Evolutionary conservation across 176 grass and related monocot species (phyloP).

Genomic region (Juncus effusus): DNA sequence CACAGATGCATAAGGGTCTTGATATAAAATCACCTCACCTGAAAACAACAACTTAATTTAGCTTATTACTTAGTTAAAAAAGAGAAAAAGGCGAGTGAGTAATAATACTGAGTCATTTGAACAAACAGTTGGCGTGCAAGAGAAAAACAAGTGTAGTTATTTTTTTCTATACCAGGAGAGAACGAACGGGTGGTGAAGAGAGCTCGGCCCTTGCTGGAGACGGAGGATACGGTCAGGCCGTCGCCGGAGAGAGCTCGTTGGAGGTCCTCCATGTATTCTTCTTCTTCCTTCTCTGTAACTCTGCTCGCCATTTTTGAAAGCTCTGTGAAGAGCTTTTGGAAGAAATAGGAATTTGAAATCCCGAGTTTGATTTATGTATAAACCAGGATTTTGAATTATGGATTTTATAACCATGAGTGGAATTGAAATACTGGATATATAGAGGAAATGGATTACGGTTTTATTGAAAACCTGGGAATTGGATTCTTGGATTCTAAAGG

Average conservation of each 20-base stretch:
- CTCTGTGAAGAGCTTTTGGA: not conserved
- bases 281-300: not conserved
- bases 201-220: slow-evolving; percentile 53
- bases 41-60: slow-evolving; percentile 6
- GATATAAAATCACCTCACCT: slow-evolving; percentile 71
- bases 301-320: not conserved
- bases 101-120: slow-evolving; percentile 29
- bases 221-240: slow-evolving; percentile 44
- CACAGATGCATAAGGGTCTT: slow-evolving; percentile 60
- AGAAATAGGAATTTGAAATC: not conserved
- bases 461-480: too few species aligned
- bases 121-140: slow-evolving; percentile 35
- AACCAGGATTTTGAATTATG: too few species aligned
- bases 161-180: slow-evolving; percentile 38
- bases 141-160: not conserved
- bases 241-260: slow-evolving; percentile 40
- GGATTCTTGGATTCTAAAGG: too few species aligned
- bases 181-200: slow-evolving; percentile 51
- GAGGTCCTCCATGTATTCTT: slow-evolving; percentile 58
- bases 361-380: too few species aligned
- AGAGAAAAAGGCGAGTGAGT: not conserved
- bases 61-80: not conserved
- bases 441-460: too few species aligned
- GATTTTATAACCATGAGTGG: too few species aligned
- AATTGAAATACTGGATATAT: too few species aligned